phyloP scores from a whole-genome alignment of 139 green algal species.

The Ettlia oleoabundans region DNA sequence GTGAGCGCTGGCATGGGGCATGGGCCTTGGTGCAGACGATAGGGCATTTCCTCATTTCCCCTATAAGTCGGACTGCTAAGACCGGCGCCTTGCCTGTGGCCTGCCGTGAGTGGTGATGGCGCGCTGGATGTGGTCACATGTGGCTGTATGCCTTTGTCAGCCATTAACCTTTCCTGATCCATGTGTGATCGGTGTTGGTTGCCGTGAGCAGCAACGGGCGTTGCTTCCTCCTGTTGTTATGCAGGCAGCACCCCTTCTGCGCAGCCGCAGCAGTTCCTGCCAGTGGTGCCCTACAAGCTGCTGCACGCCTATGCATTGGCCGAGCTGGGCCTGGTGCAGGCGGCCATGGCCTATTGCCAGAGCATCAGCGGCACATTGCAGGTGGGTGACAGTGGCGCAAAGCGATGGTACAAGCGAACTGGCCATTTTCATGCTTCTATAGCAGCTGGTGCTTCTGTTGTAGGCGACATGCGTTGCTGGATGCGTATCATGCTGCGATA shows the following conservation, averaged over 20 bases:
- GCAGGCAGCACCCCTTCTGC: constrained; percentile 30
- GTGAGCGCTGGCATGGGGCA: constrained; percentile 8
- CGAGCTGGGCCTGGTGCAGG: constrained; percentile 53
- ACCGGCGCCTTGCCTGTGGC: too few species aligned
- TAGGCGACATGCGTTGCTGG: too few species aligned
- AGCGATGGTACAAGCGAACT: neutral
- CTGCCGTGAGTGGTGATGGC: too few species aligned
- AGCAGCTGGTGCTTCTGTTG: neutral
- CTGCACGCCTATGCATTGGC: constrained; percentile 52
- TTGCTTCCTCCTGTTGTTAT: neutral
- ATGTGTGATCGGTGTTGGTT: too few species aligned
- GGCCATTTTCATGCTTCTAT: neutral
- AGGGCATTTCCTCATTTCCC: too few species aligned
- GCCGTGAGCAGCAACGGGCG: neutral
- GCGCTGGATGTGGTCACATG: too few species aligned
- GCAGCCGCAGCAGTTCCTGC: constrained; percentile 18
- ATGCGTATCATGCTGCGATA: too few species aligned
- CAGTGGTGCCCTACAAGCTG: constrained; percentile 77
- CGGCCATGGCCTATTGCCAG: constrained; percentile 50
- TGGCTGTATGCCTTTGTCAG: too few species aligned
- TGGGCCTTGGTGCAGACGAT: too few species aligned
- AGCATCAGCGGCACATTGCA: constrained; percentile 35
- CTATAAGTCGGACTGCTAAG: too few species aligned
- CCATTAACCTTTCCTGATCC: too few species aligned
- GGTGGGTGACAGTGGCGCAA: neutral